Evolutionary conservation across 352 stramenopile species (phyloP).

Genomic region (Phytophthora podocarpi): DNA sequence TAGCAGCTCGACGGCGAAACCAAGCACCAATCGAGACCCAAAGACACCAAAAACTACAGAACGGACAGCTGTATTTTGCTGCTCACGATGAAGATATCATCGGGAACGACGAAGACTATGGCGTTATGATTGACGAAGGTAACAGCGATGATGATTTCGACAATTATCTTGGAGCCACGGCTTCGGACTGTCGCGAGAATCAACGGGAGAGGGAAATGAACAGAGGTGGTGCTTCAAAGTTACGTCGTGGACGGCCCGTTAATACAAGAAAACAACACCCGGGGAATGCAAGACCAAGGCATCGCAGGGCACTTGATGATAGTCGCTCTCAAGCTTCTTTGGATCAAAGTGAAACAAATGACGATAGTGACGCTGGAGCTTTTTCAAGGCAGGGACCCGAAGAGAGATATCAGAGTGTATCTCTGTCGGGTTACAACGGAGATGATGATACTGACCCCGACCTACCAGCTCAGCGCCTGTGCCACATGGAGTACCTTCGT

Average conservation of each 20-base stretch:
- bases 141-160: constrained; percentile 40
- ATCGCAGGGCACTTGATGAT: constrained; percentile 39
- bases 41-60: constrained; percentile 11
- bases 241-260: neutral
- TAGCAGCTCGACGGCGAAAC: constrained; percentile 10
- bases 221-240: neutral
- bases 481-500: constrained; percentile 75
- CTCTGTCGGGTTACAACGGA: constrained; percentile 24
- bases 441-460: constrained; percentile 44
- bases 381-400: constrained; percentile 5
- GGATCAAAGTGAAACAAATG: constrained; percentile 2
- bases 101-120: constrained; percentile 51
- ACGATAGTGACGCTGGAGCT: constrained; percentile 11
- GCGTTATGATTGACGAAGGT: constrained; percentile 48
- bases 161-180: constrained; percentile 12
- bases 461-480: constrained; percentile 55
- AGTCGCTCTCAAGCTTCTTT: constrained; percentile 18
- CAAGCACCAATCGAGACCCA: constrained; percentile 5
- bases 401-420: neutral
- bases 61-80: constrained; percentile 31
- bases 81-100: constrained; percentile 30
- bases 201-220: constrained; percentile 1
- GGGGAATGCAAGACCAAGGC: constrained; percentile 4
- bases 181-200: constrained; percentile 16
- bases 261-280: neutral